Evolutionary conservation across 2,329 filamentous ascomycete species (phyloP).

Genomic region (Chaetomiaceae sp.): DNA sequence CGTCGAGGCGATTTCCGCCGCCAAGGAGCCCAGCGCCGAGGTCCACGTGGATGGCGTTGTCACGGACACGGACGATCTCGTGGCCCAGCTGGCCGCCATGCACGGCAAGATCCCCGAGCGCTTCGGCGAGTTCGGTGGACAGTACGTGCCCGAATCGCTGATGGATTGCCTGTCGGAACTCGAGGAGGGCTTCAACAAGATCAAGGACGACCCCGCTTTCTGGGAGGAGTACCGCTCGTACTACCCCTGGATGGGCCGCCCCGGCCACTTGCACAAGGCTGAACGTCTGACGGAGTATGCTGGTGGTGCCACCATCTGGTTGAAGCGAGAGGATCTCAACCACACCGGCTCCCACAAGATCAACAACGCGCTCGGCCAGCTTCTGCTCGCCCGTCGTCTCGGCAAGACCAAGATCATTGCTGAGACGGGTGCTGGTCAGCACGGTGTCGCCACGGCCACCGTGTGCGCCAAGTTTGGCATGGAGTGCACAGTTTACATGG

Average conservation of each 20-base stretch:
- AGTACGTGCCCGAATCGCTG: constrained; percentile 94
- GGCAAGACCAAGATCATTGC: constrained; percentile 98
- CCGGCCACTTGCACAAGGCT: constrained; percentile 85
- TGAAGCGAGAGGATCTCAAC: constrained; percentile 96
- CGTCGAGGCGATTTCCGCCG: constrained; percentile 60
- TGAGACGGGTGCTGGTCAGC: constrained; percentile 94
- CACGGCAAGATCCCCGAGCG: constrained; percentile 77
- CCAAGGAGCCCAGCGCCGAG: constrained; percentile 54
- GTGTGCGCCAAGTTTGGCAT: constrained; percentile 98
- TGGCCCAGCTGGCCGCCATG: constrained; percentile 78
- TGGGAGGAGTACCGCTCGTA: constrained; percentile 96
- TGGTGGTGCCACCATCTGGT: constrained; percentile 91
- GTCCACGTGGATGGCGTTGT: constrained; percentile 67
- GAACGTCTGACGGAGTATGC: constrained; percentile 83
- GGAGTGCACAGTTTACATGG: constrained; percentile 98
- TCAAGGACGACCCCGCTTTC: constrained; percentile 82
- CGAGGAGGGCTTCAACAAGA: constrained; percentile 83
- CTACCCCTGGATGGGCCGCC: constrained; percentile 95
- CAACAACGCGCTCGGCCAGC: constrained; percentile 94
- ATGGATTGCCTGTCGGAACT: constrained; percentile 95
- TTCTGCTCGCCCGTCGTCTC: constrained; percentile 76
- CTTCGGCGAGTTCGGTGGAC: constrained; percentile 93
- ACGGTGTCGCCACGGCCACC: constrained; percentile 95
- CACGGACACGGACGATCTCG: constrained; percentile 52
- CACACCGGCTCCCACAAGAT: constrained; percentile 99